These are phyloP conservation scores for Colletotrichum trifolii DNA, from an alignment of 2,329 filamentous ascomycete species.

Conservation along the genomic window DNA sequence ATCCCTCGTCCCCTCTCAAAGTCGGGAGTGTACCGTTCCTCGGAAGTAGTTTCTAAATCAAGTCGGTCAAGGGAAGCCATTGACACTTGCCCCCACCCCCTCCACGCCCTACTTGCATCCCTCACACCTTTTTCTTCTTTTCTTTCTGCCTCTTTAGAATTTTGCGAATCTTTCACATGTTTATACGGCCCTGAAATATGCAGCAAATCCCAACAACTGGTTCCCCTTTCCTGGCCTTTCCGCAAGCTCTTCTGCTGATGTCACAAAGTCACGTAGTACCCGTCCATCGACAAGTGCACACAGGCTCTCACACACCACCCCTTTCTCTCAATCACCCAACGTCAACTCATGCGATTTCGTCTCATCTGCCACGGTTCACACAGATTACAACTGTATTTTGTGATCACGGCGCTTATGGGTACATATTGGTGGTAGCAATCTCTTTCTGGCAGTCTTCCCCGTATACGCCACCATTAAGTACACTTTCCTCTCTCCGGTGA, in stretches of 20 bases:
- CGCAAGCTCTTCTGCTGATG: neutral
- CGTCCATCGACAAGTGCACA: neutral
- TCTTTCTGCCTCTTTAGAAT: no score
- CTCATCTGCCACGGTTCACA: neutral
- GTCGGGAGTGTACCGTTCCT: neutral
- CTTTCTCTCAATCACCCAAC: neutral
- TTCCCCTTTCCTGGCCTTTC: neutral
- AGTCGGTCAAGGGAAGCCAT: neutral
- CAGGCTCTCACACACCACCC: neutral
- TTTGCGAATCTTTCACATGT: conserved; percentile 11
- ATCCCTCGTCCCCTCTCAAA: no score
- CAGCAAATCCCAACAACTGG: neutral
- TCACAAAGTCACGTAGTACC: neutral
- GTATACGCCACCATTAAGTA: no score
- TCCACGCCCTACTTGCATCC: no score
- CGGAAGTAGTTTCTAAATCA: conserved; percentile 2
- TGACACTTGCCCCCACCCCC: neutral
- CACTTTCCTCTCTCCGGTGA: no score
- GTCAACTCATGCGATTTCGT: neutral
- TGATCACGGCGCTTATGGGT: neutral
- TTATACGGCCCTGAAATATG: neutral
- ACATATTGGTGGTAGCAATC: neutral
- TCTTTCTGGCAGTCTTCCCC: no score
- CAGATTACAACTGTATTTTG: neutral
- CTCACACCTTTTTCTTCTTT: no score